Base-by-base conservation (phyloP, 192 early-diverging fungal genomes). In the Coemansia sp. region DNA sequence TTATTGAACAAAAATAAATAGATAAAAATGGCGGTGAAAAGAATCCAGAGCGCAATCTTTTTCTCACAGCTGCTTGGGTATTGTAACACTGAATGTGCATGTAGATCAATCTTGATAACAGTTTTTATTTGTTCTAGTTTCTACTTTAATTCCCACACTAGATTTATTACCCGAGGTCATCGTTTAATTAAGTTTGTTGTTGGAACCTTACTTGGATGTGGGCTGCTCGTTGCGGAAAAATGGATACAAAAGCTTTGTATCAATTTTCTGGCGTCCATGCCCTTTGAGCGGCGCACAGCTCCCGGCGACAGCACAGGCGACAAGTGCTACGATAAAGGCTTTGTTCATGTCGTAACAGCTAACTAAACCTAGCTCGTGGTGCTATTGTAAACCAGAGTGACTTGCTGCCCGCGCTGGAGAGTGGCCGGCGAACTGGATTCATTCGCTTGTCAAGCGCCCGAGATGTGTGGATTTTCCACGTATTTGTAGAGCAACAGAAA, bases 401-500 rank as follows among this genome's bases (percentile, higher is more conserved):
- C 19, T 21, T 21, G 19, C 19, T 21, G 19, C 19, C 19, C 19
- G 0, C 19, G 19, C 19, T 21, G 19, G 19, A 21, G 19, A 21
- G 19, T 21, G 19, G 0, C 19, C 0, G 19, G 19, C 19, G 19
- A 21, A 21, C 19, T 21, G 19, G 19, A 21, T 21, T 21, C 84
- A 89, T 58, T 82, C 81, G 54, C 75, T 94, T 29, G 69, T 88
- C 19, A 48, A 67, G 48, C 82, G 88, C 41, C 69, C 82, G 14
- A 85, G 84, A 21, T 88, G 86, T 54, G 78, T 82, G 4, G 82
- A 94, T 1, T 65, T 96, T 37, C 94, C 94, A 14, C 94, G 94
- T 60, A 89, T 94, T 60, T 89, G 88, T 22, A 90, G 87, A 60
- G 91, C 88, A 3, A 93, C 94, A 0, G 70, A 88, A 50, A 92